Conservation (phyloP, 1,139 yeast genomes). For the Pichia cactophila region DNA sequence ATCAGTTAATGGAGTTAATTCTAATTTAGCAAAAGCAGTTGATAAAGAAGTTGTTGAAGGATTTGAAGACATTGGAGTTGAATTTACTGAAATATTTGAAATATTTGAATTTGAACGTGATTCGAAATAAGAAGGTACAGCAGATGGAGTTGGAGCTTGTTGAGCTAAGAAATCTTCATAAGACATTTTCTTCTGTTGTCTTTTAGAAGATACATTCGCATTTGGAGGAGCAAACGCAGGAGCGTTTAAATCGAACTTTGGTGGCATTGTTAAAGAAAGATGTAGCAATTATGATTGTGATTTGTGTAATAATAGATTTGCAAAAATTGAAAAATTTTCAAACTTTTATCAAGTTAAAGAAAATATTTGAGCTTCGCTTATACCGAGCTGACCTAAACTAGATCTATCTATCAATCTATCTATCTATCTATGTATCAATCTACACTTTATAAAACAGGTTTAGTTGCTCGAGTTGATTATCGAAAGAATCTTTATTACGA, state of each 20-base stretch:
- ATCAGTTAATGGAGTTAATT: conserved; percentile 61
- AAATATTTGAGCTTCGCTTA: no score
- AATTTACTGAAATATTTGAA: conserved; percentile 18
- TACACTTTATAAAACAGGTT: no score
- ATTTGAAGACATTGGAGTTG: conserved; percentile 24
- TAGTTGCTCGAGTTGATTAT: neutral
- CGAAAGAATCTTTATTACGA: conserved; percentile 10
- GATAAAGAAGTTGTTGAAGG: conserved; percentile 62
- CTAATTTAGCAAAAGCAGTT: conserved; percentile 61
- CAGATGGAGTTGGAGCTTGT: conserved; percentile 14
- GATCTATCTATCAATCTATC: no score
- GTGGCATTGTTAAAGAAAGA: conserved; percentile 20
- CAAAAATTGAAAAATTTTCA: neutral
- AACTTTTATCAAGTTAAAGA: no score
- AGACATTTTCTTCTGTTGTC: conserved; percentile 17
- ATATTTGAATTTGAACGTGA: conserved; percentile 20
- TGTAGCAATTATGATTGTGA: neutral
- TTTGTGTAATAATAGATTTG: neutral
- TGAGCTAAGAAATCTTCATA: conserved; percentile 23
- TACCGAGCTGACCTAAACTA: no score
- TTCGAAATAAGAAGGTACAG: conserved; percentile 5
- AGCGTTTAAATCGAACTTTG: conserved; percentile 25
- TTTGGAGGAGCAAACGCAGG: conserved; percentile 16
- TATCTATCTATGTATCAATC: no score
- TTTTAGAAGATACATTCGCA: conserved; percentile 4